Evolutionary conservation across 345 rosid species (phyloP).

Genomic region (Cardamine chenopodiifolia): DNA sequence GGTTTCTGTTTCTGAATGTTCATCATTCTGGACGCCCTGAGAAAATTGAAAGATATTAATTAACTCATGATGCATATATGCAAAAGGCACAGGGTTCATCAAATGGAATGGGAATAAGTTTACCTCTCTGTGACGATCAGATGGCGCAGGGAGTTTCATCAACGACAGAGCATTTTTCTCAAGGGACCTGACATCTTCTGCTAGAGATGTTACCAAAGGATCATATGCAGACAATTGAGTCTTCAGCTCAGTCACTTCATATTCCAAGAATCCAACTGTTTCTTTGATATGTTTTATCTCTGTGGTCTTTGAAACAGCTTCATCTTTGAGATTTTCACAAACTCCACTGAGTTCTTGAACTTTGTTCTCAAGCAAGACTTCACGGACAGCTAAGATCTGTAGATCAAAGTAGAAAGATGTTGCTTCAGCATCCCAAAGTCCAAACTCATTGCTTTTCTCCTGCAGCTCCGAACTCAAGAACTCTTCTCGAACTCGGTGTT

Average conservation of each 20-base stretch:
- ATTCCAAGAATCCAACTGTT: constrained; percentile 61
- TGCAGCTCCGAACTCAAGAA: constrained; percentile 79
- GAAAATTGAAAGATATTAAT: constrained; percentile 19
- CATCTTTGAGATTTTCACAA: constrained; percentile 62
- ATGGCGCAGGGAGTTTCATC: constrained; percentile 36
- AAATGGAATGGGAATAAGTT: not conserved
- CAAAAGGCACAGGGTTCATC: constrained; percentile 1
- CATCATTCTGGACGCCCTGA: constrained; percentile 48
- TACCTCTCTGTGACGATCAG: constrained; percentile 35
- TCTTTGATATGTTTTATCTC: constrained; percentile 67
- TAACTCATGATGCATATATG: constrained; percentile 10
- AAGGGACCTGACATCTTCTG: constrained; percentile 59
- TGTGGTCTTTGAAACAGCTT: constrained; percentile 45
- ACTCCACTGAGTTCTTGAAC: constrained; percentile 59
- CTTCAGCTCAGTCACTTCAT: constrained; percentile 64
- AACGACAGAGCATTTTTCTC: constrained; percentile 54
- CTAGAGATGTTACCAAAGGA: constrained; percentile 68
- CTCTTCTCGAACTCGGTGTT: constrained; percentile 64
- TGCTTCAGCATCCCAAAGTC: constrained; percentile 95
- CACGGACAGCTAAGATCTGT: constrained; percentile 72
- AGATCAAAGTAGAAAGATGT: constrained; percentile 87
- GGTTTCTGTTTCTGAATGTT: constrained; percentile 39
- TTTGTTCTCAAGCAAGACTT: constrained; percentile 75
- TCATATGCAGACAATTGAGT: constrained; percentile 58
- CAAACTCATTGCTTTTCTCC: constrained; percentile 79